Base-by-base conservation (phyloP, 176 grass and related monocot species). In the Eleusine indica region DNA sequence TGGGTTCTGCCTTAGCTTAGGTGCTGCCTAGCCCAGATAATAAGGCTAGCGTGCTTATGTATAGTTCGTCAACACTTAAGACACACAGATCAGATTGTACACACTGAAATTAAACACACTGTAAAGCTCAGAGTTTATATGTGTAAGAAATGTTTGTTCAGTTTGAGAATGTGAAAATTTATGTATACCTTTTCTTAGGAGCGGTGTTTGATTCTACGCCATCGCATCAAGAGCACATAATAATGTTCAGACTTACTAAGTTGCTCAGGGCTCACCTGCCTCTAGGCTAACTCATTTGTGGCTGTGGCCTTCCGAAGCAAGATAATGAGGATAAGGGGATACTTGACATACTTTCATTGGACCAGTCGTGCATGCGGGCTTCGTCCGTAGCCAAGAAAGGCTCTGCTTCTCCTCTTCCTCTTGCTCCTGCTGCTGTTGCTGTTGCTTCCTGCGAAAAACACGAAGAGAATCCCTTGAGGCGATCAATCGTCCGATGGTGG, bases 281-380 rank as follows among this genome's bases (percentile, higher is more conserved):
- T 35, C 10, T 68, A 54, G 43, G 56, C 65, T 77, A 90, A 66
- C 78, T 65, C 58, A 17, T 79, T 0, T 86, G 84, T 90, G 88
- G 88, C 60, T 79, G 73, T 67, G 60, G 17, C 29, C 15, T 43
- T 43, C 52, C 9, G 88, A 76, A 68, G 44, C 11, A 42, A 79
- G 84, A 90, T 83, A 30, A 4, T 48, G 49, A 83, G 74, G 88
- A 90, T 86, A 90, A 90, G 83, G 79, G 29, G 52, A 7, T 8
- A 29, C 49, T 30, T 69, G 79, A 21, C 42, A 7, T 8, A 29
- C 49, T 30, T 69, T 4, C 41, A 39, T 68, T 66, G 75, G 75
- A 21, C 68, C 86, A 77, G 19, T 16, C 15, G 6, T 64, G 68
- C 80, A 73, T 14, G 35, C 14, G n/a, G 57, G 57, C 22, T 22